Evolutionary conservation across 1,139 yeast genomes (phyloP), one percentile per base, ranked within the genome.

Genomic region (Suhomyces anneliseae): DNA sequence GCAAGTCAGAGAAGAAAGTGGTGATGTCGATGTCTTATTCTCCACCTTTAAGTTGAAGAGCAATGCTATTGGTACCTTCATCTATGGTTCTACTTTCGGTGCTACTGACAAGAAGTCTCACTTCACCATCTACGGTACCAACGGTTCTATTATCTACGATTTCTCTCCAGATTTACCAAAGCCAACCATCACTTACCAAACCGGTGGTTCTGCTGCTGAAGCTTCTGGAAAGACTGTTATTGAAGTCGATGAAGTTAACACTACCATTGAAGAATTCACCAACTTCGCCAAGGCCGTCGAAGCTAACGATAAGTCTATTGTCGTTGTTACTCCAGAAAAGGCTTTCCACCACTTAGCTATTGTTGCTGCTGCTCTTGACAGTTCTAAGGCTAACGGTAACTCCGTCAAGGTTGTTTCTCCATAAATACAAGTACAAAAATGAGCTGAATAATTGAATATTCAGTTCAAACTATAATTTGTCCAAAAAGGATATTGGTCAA

Each of bases 301-400:
- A 12, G 70, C 78, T 47, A 81, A 83, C 52, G 90, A 89, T 64
- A 87, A 86, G 68, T 64, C 75, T 2, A 55, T 78, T 47, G 68
- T 88, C 44, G 70, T 68, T 38, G 80, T 84, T 35, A 75, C 83
- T 14, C 95, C 96, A 24, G 83, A 80, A 53, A 78, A 74, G 52
- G 90, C 95, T 9, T 90, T 87, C 82, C 97, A 90, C 67, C 97
- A 92, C 65, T 81, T 90, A 66, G 96, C 97, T 8, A 80, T 89
- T 57, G 82, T 92, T 49, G 95, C 82, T 46, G 97, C 97, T 38
- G 87, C 89, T 52, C 68, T 92, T 40, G 85, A 86, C 53, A 85
- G 95, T 49, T 80, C 90, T 36, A 64, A 75, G 38, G 69, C 76
- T 42, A 72, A 74, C 46, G 96, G 96, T 54, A 66, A 71, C 46